Evolutionary conservation across 108 stramenopile genomes (phyloP), one percentile per base, ranked within the genome.

Genomic region (Nannochloropsis granulata): DNA sequence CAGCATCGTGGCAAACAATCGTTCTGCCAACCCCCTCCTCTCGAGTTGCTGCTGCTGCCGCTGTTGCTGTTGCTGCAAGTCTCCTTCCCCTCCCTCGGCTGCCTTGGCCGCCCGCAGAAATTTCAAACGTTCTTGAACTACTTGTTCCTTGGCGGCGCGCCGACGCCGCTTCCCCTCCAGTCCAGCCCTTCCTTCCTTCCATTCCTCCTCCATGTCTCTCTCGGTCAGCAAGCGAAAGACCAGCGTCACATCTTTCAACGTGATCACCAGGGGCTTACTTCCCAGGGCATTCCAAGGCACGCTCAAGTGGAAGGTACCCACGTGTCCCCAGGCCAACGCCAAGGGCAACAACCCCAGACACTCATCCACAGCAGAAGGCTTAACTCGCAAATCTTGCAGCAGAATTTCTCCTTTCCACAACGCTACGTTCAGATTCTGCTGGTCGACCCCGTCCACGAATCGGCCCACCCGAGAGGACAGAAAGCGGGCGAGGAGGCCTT

Each of bases 281-380:
- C 86, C 86, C 16, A 87, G 83, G 42, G 79, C 83, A 79, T 45
- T 87, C 86, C 86, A 87, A 1, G 86, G 86, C 78, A 87, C 86
- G 34, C 42, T 81, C 34, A 87, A 83, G 25, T 87, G 86, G 21
- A 87, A 87, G 19, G 46, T 79, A 9, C 86, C 86, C 2, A 87
- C 82, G 44, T 83, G 83, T 2, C 86, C 86, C 86, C 86, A 87
- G n/a, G 79, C 45, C 23, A 87, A 79, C 25, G 81, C 86, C 79
- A 87, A 78, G 0, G 86, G 83, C 12, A 71, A n/a, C 16, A 71
- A n/a, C 56, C 56, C 56, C 5, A 71, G 56, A n/a, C 16, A n/a
- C 7, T 71, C 56, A n/a, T 71, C 56, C 21, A 71, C 56, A 71
- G 56, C 56, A 71, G 56, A 1, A 10, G 21, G 7, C 10, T 71